Conservation (phyloP, 331 rosid species). For the Telfairia occidentalis region DNA sequence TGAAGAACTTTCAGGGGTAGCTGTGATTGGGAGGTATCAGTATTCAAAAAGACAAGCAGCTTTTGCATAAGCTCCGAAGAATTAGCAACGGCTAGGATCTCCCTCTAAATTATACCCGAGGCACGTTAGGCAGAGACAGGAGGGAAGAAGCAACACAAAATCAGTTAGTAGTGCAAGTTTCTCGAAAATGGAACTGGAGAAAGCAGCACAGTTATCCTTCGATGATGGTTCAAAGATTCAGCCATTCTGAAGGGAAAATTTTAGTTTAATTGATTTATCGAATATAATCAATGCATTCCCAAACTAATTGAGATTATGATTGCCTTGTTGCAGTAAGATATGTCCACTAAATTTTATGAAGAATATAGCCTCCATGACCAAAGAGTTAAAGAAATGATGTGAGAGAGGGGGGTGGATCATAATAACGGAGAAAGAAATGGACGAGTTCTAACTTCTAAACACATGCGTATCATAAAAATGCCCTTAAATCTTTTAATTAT, state of each 20-base stretch:
- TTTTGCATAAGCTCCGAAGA: slow-evolving; percentile 51
- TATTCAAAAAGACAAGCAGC: slow-evolving; percentile 54
- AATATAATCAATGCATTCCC: not conserved
- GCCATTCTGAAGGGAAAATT: not conserved
- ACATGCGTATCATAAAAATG: not conserved
- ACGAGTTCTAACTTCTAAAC: not conserved
- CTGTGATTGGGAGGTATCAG: slow-evolving; percentile 49
- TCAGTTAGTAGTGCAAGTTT: not conserved
- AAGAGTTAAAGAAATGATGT: not conserved
- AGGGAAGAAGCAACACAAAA: not conserved
- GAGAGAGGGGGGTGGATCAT: not conserved
- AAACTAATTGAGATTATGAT: not conserved
- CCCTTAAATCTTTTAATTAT: not conserved
- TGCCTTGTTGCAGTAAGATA: not conserved
- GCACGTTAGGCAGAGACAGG: not conserved
- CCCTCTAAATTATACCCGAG: slow-evolving; percentile 43
- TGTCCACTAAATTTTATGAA: not conserved
- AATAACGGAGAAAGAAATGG: not conserved
- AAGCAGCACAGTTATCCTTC: not conserved
- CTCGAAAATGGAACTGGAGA: not conserved
- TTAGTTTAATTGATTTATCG: not conserved
- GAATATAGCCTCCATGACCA: not conserved
- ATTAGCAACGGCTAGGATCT: slow-evolving; percentile 54
- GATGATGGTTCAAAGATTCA: not conserved
- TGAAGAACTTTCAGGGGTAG: slow-evolving; percentile 53